These are phyloP conservation scores for Litsea cubeba DNA, from an alignment of 164 flowering plant genomes.

Conservation along the genomic window DNA sequence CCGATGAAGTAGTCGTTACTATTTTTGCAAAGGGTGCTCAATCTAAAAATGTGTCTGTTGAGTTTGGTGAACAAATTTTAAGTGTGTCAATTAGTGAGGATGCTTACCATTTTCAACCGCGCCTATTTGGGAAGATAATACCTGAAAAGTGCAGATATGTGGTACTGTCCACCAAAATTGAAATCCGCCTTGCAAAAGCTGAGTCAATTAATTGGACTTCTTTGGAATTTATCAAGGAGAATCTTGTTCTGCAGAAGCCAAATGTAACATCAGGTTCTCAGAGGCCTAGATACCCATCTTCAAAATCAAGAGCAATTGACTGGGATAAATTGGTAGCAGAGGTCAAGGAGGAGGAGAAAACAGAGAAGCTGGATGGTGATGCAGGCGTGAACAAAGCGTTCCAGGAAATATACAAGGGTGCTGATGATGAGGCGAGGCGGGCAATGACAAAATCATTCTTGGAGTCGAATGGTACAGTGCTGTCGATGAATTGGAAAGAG, in stretches of 20 bases:
- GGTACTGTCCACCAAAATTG: slow-evolving; percentile 82
- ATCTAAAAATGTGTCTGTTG: slow-evolving; percentile 54
- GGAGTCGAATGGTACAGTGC: slow-evolving; percentile 93
- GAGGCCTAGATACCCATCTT: slow-evolving; percentile 64
- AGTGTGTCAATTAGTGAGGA: slow-evolving; percentile 68
- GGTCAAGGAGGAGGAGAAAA: slow-evolving; percentile 96
- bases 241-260: slow-evolving; percentile 31
- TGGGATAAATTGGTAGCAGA: slow-evolving; percentile 96
- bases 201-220: slow-evolving; percentile 70
- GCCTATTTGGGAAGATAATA: slow-evolving; percentile 86
- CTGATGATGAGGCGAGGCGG: slow-evolving; percentile 89
- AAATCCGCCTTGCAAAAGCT: slow-evolving; percentile 85
- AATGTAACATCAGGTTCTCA: slow-evolving; percentile 30
- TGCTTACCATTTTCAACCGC: slow-evolving; percentile 69
- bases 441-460: slow-evolving; percentile 97
- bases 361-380: slow-evolving; percentile 96
- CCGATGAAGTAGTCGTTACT: slow-evolving; percentile 85
- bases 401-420: slow-evolving; percentile 68
- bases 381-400: slow-evolving; percentile 94
- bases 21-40: slow-evolving; percentile 83
- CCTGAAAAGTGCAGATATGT: slow-evolving; percentile 66
- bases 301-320: slow-evolving; percentile 50
- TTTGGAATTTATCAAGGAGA: slow-evolving; percentile 61
- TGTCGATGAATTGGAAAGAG: slow-evolving; percentile 95
- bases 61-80: slow-evolving; percentile 95